Percentiles rank a stretch among this genome's conserved stretches.
Evolutionary conservation across 2,329 filamentous ascomycete genomes (phyloP).

Genomic region (Sordariomycetes sp.): DNA sequence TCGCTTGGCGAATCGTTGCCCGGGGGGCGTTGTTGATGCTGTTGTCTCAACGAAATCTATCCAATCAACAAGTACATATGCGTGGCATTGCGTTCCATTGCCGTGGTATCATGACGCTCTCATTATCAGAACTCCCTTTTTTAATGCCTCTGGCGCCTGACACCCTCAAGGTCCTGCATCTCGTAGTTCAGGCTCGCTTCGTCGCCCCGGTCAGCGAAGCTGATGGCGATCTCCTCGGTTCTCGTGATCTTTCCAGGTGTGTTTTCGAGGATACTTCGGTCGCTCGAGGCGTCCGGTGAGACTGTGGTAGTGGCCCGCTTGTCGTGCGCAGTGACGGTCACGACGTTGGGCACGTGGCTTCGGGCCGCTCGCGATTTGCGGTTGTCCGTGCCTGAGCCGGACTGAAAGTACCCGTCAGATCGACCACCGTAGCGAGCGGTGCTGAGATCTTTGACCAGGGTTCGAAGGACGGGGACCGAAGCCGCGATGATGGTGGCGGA

Average conservation of each 20-base stretch:
- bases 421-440: not conserved
- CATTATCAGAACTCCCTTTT: too few species aligned
- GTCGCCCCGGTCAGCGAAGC: not conserved
- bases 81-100: too few species aligned
- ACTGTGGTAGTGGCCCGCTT: not conserved
- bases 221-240: not conserved
- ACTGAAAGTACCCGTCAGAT: conserved; percentile 1
- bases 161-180: not conserved
- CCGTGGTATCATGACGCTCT: too few species aligned
- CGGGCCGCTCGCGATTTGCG: not conserved
- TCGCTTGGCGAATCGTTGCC: too few species aligned
- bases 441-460: conserved; percentile 6
- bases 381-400: conserved; percentile 1
- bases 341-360: not conserved
- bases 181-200: not conserved
- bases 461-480: conserved; percentile 13
- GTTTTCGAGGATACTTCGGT: not conserved
- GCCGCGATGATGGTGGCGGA: conserved; percentile 11
- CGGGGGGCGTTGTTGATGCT: too few species aligned
- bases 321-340: not conserved
- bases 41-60: too few species aligned
- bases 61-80: too few species aligned
- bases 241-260: not conserved
- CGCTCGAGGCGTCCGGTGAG: not conserved
- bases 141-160: not conserved